Evolutionary conservation across 2,329 filamentous ascomycete genomes (phyloP).

Genomic region (Cryphonectria parasitica): DNA sequence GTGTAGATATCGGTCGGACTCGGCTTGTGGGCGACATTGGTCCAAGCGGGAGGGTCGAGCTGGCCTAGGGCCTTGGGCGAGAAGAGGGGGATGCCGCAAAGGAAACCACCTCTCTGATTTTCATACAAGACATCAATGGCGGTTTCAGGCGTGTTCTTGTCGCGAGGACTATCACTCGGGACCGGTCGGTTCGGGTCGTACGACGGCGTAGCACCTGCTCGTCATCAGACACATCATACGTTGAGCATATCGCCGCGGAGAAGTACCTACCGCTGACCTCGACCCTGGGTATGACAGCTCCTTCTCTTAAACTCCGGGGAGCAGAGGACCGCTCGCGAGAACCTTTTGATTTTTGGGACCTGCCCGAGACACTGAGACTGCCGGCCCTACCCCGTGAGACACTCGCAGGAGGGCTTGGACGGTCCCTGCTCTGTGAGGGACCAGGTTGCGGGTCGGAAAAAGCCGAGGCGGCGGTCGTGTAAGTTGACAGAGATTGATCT

Average conservation of each 20-base stretch:
- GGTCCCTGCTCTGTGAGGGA: conserved; percentile 4
- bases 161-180: conserved; percentile 1
- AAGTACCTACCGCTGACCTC: conserved; percentile 20
- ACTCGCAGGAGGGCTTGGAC: background rate
- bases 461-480: background rate
- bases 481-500: conserved; percentile 1
- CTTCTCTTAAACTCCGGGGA: background rate
- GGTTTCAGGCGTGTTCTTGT: conserved; percentile 44
- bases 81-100: conserved; percentile 90
- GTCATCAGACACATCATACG: conserved; percentile 2
- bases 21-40: conserved; percentile 66
- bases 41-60: conserved; percentile 86
- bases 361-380: conserved; percentile 9
- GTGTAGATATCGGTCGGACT: conserved; percentile 74
- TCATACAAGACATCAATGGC: conserved; percentile 91
- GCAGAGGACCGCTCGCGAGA: conserved; percentile 5
- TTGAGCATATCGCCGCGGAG: background rate
- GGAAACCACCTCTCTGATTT: conserved; percentile 88
- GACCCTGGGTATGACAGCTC: conserved; percentile 14
- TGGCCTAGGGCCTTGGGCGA: conserved; percentile 82
- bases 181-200: conserved; percentile 1
- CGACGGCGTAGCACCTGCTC: conserved; percentile 26
- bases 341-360: conserved; percentile 14
- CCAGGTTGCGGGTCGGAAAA: conserved; percentile 2
- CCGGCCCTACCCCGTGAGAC: conserved; percentile 11